Evolutionary conservation across 441 rosid genomes (phyloP).

Genomic region (Mallotus repandus): DNA sequence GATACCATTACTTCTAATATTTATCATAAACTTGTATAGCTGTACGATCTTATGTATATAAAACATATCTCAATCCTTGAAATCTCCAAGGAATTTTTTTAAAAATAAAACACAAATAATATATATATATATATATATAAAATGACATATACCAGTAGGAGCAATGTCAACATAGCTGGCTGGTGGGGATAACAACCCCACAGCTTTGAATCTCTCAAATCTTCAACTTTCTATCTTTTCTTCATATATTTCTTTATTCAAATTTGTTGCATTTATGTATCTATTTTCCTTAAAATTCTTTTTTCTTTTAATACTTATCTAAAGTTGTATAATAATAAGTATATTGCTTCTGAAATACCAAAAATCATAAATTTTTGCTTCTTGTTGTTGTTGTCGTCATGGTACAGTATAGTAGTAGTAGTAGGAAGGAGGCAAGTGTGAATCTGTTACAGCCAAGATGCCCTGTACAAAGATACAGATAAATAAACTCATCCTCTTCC

Average conservation of each 20-base stretch:
- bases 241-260: background rate
- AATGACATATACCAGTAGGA: constrained; percentile 19
- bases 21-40: too few relatives aligned
- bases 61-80: too few relatives aligned
- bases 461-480: constrained; percentile 31
- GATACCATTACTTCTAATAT: too few relatives aligned
- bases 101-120: too few relatives aligned
- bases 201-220: constrained; percentile 34
- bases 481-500: constrained; percentile 21
- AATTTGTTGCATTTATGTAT: background rate
- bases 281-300: too few relatives aligned
- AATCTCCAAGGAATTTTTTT: too few relatives aligned
- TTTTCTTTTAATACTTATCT: too few relatives aligned
- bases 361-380: background rate
- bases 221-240: constrained; percentile 2
- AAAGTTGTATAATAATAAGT: too few relatives aligned
- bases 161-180: constrained; percentile 62
- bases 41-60: too few relatives aligned
- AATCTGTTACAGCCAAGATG: constrained; percentile 38
- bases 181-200: constrained; percentile 49
- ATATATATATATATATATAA: background rate
- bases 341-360: too few relatives aligned
- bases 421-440: background rate
- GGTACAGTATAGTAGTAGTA: background rate
- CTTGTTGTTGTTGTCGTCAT: background rate